Evolutionary conservation across 352 stramenopile genomes (phyloP).

Genomic region (Pythium coloratum): DNA sequence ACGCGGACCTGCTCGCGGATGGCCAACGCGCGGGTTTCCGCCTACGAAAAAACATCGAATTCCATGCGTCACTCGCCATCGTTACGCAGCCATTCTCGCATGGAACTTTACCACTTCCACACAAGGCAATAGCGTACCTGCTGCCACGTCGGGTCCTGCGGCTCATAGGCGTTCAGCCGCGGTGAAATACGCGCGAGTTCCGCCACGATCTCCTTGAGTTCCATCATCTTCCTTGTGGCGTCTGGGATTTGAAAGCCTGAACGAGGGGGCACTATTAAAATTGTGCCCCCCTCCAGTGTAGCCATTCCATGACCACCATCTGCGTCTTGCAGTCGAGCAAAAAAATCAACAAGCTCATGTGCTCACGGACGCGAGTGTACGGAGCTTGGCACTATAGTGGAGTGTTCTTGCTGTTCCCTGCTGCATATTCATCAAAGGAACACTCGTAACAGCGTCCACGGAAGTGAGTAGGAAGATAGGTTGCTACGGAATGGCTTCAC

Average conservation of each 20-base stretch:
- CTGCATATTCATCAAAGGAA: no score
- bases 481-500: not conserved
- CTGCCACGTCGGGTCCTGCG: slow-evolving; percentile 51
- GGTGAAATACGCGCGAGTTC: slow-evolving; percentile 59
- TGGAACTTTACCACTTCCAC: not conserved
- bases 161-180: slow-evolving; percentile 61
- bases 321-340: no score
- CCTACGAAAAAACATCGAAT: slow-evolving; percentile 28
- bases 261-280: no score
- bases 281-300: not conserved
- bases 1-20: slow-evolving; percentile 52
- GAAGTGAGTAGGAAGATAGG: no score
- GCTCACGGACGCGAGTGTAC: no score
- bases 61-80: not conserved
- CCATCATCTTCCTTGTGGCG: slow-evolving; percentile 29
- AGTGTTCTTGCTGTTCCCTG: no score
- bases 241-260: not conserved
- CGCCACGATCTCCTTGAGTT: slow-evolving; percentile 38
- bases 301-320: not conserved
- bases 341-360: no score
- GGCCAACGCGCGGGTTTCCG: slow-evolving; percentile 46
- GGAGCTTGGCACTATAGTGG: no score
- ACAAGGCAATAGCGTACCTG: slow-evolving; percentile 31
- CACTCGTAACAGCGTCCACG: no score
- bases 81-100: not conserved